Percentiles rank a stretch among this genome's conserved stretches.
Evolutionary conservation across 352 stramenopile genomes (phyloP).

Genomic region (Globisporangium acanthophoron): DNA sequence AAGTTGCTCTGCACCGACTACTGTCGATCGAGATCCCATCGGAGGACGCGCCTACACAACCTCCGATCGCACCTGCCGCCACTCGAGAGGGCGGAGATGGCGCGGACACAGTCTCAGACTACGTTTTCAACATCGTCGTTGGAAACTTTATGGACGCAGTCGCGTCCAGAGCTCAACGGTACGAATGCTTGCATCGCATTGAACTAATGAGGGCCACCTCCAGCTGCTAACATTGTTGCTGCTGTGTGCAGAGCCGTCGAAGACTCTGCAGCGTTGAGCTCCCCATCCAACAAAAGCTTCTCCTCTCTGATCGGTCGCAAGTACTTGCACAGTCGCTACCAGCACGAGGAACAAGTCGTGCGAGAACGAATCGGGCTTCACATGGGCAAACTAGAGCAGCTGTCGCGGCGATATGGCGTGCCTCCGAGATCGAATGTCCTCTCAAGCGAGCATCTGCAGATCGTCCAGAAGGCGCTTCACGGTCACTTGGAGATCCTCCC

Average conservation of each 20-base stretch:
- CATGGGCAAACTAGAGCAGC: slow-evolving; percentile 35
- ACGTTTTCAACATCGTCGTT: slow-evolving; percentile 11
- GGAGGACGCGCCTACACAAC: no score
- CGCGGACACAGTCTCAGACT: slow-evolving; percentile 3
- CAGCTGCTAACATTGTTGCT: neutral
- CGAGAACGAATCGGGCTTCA: slow-evolving; percentile 32
- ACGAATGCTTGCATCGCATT: neutral
- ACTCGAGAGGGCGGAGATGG: neutral
- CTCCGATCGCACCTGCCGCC: neutral
- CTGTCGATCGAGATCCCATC: neutral
- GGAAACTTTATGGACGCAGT: slow-evolving; percentile 18
- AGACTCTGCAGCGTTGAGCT: neutral
- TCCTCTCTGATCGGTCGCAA: slow-evolving; percentile 36
- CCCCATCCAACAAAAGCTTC: slow-evolving; percentile 12
- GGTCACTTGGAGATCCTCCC: slow-evolving; percentile 55
- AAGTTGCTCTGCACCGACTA: neutral
- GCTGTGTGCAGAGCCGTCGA: slow-evolving; percentile 3
- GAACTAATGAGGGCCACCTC: neutral
- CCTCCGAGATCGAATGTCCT: slow-evolving; percentile 29
- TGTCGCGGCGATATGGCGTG: slow-evolving; percentile 40
- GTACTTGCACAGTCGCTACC: slow-evolving; percentile 43
- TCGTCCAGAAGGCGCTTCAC: slow-evolving; percentile 53
- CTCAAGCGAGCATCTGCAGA: slow-evolving; percentile 35
- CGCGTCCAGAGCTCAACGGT: slow-evolving; percentile 29
- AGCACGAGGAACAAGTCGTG: slow-evolving; percentile 37